Conservation (phyloP, 768 basidiomycete genomes). For the Pleurotus ostreatus region DNA sequence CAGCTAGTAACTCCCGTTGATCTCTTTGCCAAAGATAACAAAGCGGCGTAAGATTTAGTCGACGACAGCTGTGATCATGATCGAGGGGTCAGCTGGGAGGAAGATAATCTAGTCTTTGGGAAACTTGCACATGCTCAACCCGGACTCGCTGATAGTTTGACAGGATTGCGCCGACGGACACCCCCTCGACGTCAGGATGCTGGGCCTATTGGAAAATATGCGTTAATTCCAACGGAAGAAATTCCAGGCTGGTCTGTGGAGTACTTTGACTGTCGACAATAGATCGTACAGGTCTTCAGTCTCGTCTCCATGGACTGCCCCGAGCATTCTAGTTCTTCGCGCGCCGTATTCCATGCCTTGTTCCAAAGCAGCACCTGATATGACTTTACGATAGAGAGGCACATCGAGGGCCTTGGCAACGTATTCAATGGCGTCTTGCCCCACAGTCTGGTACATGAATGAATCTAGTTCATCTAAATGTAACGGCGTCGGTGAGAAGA, state of each 20-base stretch:
- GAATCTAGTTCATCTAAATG: slow-evolving; percentile 94
- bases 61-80: slow-evolving; percentile 55
- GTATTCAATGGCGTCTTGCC: slow-evolving; percentile 86
- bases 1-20: slow-evolving; percentile 77
- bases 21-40: slow-evolving; percentile 93
- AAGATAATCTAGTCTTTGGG: not conserved
- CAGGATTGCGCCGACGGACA: slow-evolving; percentile 94
- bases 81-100: not conserved
- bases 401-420: slow-evolving; percentile 83
- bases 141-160: slow-evolving; percentile 97
- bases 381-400: slow-evolving; percentile 80
- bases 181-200: slow-evolving; percentile 80
- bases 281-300: slow-evolving; percentile 89
- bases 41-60: slow-evolving; percentile 75
- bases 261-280: slow-evolving; percentile 73
- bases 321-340: slow-evolving; percentile 37
- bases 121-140: slow-evolving; percentile 91
- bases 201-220: slow-evolving; percentile 37
- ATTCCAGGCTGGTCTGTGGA: slow-evolving; percentile 9
- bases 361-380: slow-evolving; percentile 76
- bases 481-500: slow-evolving; percentile 18
- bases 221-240: slow-evolving; percentile 3
- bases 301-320: slow-evolving; percentile 78
- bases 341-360: slow-evolving; percentile 85
- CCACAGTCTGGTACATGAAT: slow-evolving; percentile 98